Evolutionary conservation across 768 basidiomycete species (phyloP), one percentile per base, ranked within the genome.

Genomic region (Pleurotus djamor): DNA sequence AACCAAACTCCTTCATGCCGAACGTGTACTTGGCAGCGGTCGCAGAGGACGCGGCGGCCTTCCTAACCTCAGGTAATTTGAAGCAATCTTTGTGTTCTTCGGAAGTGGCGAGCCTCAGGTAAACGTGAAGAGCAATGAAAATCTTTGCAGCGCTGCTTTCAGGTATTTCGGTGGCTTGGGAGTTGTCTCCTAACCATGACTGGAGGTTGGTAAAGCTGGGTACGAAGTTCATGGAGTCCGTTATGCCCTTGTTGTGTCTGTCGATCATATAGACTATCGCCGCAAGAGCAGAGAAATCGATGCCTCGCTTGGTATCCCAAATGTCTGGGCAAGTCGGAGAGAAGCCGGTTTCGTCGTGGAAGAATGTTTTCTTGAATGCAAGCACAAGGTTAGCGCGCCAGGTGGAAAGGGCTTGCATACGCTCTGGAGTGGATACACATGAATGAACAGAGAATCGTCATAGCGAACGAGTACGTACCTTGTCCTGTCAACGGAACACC

Each of bases 401-500:
- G 0, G 84, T 82, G 52, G 74, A 81, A 59, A 84, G 74, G 0
- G 89, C 89, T 66, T 89, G 85, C 12, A 92, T 73, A 67, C 87
- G 87, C 66, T 92, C 90, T 80, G 69, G 21, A 49, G 14, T 37
- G 4, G 54, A 9, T 37, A 59, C 48, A 12, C 35, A 5, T 50
- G 43, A 36, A 55, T 4, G 36, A 12, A 44, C 41, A 33, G 35
- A 13, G 13, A 12, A 14, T 33, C 8, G 48, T 13, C 37, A 34
- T 14, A 37, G 3, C 4, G 37, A 38, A n/a, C 44, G 37, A 33
- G 35, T 66, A 17, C 75, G 36, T 59, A 82, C 85, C 87, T 62
- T 87, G 85, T 4, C 86, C 86, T 0, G 88, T 91, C 34, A 91
- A 74, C 0, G 90, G 88, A 79, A 92, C 86, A 5, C 90, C 90